These are phyloP conservation scores for Trichoderma guizhouense DNA, from an alignment of 2,329 filamentous ascomycete species.

Conservation along the genomic window DNA sequence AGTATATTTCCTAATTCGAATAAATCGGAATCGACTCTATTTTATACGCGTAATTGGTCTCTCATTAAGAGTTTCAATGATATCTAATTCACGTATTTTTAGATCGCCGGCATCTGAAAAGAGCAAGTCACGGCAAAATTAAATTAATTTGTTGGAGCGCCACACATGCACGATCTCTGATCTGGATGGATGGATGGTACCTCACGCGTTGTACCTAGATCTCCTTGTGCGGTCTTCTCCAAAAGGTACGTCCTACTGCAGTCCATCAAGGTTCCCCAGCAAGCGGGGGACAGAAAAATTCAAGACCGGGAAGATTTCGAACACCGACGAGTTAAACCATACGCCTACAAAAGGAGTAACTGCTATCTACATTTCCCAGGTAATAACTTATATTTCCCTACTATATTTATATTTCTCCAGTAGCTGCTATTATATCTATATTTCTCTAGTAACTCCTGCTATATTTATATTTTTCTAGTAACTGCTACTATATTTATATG, in stretches of 20 bases:
- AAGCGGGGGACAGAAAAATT: too few species aligned
- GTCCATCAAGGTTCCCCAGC: not conserved
- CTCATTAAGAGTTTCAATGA: not conserved
- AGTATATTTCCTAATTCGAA: not conserved
- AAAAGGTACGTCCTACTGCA: not conserved
- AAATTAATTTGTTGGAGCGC: not conserved
- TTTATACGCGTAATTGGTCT: not conserved
- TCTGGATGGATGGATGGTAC: not conserved
- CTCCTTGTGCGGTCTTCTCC: not conserved
- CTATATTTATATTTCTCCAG: too few species aligned
- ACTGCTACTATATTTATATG: too few species aligned
- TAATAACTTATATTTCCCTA: too few species aligned
- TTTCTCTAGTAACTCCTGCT: too few species aligned
- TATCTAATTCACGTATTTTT: not conserved
- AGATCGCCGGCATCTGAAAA: not conserved
- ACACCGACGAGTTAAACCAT: too few species aligned
- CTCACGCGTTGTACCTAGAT: not conserved
- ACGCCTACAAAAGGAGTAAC: too few species aligned
- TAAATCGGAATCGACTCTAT: not conserved
- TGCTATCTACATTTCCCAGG: too few species aligned
- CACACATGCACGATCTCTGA: not conserved
- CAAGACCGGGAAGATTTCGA: too few species aligned
- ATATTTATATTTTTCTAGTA: too few species aligned
- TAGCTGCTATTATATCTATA: too few species aligned
- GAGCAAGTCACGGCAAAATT: not conserved